phyloP scores from a whole-genome alignment of 306 rosid species.

The Psophocarpus tetragonolobus region DNA sequence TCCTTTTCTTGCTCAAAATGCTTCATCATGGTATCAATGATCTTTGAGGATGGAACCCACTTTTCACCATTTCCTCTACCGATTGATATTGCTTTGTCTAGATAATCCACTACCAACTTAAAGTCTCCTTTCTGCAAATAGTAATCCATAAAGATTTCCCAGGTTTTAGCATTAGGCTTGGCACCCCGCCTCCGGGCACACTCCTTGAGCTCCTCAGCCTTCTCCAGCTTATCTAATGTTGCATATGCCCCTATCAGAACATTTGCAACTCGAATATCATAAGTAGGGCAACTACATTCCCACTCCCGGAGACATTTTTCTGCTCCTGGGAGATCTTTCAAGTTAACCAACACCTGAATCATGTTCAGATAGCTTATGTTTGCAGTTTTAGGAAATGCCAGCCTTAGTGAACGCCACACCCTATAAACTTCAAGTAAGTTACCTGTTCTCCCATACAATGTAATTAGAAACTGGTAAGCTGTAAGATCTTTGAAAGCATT shows the following conservation, averaged over 20 bases:
- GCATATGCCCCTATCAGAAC: slow-evolving; percentile 66
- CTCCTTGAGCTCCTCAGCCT: slow-evolving; percentile 72
- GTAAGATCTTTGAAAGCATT: slow-evolving; percentile 57
- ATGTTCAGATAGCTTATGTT: slow-evolving; percentile 85
- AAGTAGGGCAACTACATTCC: slow-evolving; percentile 63
- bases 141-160: slow-evolving; percentile 71
- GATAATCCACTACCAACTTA: slow-evolving; percentile 60
- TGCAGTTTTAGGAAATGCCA: slow-evolving; percentile 80
- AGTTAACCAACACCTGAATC: slow-evolving; percentile 71
- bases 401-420: slow-evolving; percentile 88
- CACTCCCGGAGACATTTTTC: slow-evolving; percentile 85
- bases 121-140: slow-evolving; percentile 61
- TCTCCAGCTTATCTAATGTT: slow-evolving; percentile 59
- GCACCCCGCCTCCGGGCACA: slow-evolving; percentile 71
- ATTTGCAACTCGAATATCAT: slow-evolving; percentile 83
- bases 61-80: slow-evolving; percentile 75
- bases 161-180: slow-evolving; percentile 77
- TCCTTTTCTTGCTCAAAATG: slow-evolving; percentile 76
- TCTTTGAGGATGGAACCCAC: slow-evolving; percentile 61
- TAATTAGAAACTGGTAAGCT: slow-evolving; percentile 82
- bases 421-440: slow-evolving; percentile 70
- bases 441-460: slow-evolving; percentile 71
- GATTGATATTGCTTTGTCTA: slow-evolving; percentile 60
- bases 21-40: slow-evolving; percentile 52
- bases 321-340: slow-evolving; percentile 89